Evolutionary conservation across 2,329 filamentous ascomycete species (phyloP).

Genomic region (Alternaria burnsii): DNA sequence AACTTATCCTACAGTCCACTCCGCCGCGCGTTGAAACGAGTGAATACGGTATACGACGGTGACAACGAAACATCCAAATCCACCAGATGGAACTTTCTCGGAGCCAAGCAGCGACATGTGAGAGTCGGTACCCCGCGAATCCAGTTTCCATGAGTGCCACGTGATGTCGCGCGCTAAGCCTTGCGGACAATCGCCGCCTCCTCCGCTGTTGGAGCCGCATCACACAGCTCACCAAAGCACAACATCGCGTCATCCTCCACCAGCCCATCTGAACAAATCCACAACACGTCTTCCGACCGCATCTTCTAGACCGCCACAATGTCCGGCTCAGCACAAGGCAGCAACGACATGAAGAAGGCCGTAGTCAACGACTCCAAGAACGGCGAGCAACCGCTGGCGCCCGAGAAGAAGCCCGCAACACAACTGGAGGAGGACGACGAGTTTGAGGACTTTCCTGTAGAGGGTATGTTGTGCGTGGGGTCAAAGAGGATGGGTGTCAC

Average conservation of each 20-base stretch:
- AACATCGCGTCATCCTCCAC: constrained; percentile 7
- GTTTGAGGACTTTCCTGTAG: constrained; percentile 98
- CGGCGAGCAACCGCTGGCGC: constrained; percentile 55
- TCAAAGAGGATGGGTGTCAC: background rate
- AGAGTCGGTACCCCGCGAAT: constrained; percentile 15
- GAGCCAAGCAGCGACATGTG: constrained; percentile 8
- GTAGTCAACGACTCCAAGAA: constrained; percentile 47
- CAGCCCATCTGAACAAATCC: background rate
- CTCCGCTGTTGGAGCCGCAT: constrained; percentile 29
- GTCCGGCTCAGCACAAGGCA: constrained; percentile 57
- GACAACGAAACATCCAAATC: background rate
- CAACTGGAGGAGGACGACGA: constrained; percentile 96
- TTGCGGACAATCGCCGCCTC: constrained; percentile 21
- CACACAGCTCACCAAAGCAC: constrained; percentile 18
- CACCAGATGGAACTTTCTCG: background rate
- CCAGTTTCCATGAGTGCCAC: constrained; percentile 16
- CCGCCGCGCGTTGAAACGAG: background rate
- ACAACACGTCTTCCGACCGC: background rate
- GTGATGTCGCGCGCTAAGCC: constrained; percentile 29
- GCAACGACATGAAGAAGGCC: constrained; percentile 52
- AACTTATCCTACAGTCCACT: constrained; percentile 5
- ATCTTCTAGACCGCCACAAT: constrained; percentile 44
- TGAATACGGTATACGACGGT: background rate
- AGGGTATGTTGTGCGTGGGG: constrained; percentile 66
- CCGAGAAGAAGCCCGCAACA: constrained; percentile 67